Evolutionary conservation across 257 asterid species (phyloP).

Genomic region (Avicennia marina): DNA sequence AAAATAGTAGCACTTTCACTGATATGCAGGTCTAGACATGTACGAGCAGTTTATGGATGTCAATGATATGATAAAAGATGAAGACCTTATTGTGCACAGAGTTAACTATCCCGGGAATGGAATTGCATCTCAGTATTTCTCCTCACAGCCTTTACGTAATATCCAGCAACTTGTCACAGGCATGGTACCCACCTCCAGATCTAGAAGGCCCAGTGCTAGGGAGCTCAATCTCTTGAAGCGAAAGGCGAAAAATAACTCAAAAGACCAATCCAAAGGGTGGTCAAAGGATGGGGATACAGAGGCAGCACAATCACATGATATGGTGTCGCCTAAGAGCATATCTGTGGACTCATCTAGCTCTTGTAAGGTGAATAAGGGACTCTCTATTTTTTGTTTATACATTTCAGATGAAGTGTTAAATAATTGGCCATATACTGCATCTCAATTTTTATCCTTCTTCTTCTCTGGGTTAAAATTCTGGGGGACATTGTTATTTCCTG

Average conservation of each 20-base stretch:
- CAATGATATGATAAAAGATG: slow-evolving; percentile 90
- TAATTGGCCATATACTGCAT: neutral
- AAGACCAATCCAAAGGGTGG: slow-evolving; percentile 90
- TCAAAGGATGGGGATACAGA: slow-evolving; percentile 78
- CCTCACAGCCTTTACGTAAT: slow-evolving; percentile 57
- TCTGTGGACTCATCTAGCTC: slow-evolving; percentile 57
- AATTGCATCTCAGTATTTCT: slow-evolving; percentile 52
- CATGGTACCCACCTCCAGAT: slow-evolving; percentile 76
- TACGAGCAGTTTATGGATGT: slow-evolving; percentile 99
- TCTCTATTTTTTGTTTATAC: slow-evolving; percentile 9
- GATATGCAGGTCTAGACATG: slow-evolving; percentile 73
- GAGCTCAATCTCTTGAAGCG: slow-evolving; percentile 93
- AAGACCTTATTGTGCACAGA: slow-evolving; percentile 78
- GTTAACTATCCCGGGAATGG: slow-evolving; percentile 58
- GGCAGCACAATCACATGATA: slow-evolving; percentile 60
- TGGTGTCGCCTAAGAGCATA: slow-evolving; percentile 54
- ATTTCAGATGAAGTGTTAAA: neutral
- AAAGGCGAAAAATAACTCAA: slow-evolving; percentile 78
- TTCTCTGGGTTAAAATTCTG: neutral
- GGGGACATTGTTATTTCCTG: slow-evolving; percentile 8
- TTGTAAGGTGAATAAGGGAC: slow-evolving; percentile 52
- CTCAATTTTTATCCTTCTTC: neutral
- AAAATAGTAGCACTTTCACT: slow-evolving; percentile 16
- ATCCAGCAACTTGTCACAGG: slow-evolving; percentile 73
- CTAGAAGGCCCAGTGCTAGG: slow-evolving; percentile 98